These are phyloP conservation scores for Blastobotrys terrestris DNA, from an alignment of 805 yeast species.

Conservation along the genomic window DNA sequence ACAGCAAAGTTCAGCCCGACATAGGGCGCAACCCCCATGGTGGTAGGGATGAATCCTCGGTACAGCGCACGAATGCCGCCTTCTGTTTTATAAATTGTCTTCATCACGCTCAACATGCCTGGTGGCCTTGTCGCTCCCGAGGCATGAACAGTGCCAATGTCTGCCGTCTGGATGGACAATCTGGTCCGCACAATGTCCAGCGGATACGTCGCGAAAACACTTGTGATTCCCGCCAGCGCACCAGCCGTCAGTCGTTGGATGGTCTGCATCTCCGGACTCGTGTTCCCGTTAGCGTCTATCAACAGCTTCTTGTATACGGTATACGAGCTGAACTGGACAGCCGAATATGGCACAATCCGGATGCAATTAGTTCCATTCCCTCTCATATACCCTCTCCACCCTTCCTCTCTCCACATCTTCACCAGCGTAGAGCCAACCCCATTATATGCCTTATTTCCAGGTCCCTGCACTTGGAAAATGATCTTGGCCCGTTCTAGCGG, in stretches of 20 bases:
- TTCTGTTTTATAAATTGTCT: slow-evolving; percentile 59
- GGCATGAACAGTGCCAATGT: slow-evolving; percentile 24
- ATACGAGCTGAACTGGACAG: slow-evolving; percentile 86
- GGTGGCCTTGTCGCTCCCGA: slow-evolving; percentile 46
- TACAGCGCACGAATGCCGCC: slow-evolving; percentile 79
- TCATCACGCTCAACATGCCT: slow-evolving; percentile 56
- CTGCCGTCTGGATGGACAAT: slow-evolving; percentile 83
- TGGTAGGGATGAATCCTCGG: slow-evolving; percentile 85
- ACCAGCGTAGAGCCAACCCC: slow-evolving; percentile 72
- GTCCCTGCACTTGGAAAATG: slow-evolving; percentile 80
- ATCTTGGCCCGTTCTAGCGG: slow-evolving; percentile 95
- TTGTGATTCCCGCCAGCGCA: slow-evolving; percentile 69
- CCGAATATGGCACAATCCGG: slow-evolving; percentile 87
- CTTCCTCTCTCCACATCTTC: slow-evolving; percentile 84
- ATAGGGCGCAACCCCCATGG: slow-evolving; percentile 92
- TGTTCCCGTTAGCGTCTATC: slow-evolving; percentile 7
- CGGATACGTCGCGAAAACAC: slow-evolving; percentile 85
- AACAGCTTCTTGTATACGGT: slow-evolving; percentile 49
- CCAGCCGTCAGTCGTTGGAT: slow-evolving; percentile 68
- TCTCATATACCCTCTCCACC: slow-evolving; percentile 80
- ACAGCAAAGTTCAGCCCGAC: slow-evolving; percentile 89
- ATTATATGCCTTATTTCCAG: slow-evolving; percentile 38
- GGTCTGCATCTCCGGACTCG: slow-evolving; percentile 37
- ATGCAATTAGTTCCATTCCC: slow-evolving; percentile 90
- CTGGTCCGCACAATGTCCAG: slow-evolving; percentile 87